Evolutionary conservation across 1,284 basidiomycete genomes (phyloP).

Genomic region (Microbotryum saponariae): DNA sequence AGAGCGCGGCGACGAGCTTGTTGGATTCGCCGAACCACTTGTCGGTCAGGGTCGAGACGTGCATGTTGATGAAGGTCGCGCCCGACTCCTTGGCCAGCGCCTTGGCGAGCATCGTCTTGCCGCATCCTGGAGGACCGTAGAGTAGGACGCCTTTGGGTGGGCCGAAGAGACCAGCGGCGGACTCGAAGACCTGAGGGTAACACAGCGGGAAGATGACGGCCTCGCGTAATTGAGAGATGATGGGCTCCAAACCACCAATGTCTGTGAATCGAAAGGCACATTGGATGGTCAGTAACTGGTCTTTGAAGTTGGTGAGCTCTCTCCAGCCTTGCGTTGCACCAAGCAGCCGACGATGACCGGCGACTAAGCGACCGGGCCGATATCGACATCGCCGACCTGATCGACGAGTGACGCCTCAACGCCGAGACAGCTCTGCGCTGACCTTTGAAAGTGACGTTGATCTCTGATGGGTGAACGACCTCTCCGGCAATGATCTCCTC

Average conservation of each 20-base stretch:
- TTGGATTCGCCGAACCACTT: conserved; percentile 73
- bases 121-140: conserved; percentile 43
- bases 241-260: conserved; percentile 91
- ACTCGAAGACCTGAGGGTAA: conserved; percentile 77
- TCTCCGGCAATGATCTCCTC: conserved; percentile 76
- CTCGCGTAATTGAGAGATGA: conserved; percentile 83
- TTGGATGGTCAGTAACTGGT: neutral
- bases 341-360: neutral
- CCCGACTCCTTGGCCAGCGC: conserved; percentile 76
- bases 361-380: neutral
- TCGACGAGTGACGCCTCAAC: conserved; percentile 7
- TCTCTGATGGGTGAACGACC: conserved; percentile 78
- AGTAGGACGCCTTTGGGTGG: conserved; percentile 51
- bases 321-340: neutral
- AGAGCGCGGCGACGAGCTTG: conserved; percentile 84
- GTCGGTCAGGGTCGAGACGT: conserved; percentile 48
- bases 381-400: neutral
- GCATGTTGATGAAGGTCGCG: conserved; percentile 69
- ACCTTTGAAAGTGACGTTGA: conserved; percentile 64
- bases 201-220: conserved; percentile 93
- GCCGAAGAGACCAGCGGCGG: conserved; percentile 52
- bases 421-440: neutral
- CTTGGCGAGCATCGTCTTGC: conserved; percentile 47
- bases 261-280: conserved; percentile 46
- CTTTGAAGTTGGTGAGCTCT: neutral